Conservation (phyloP, 2,329 filamentous ascomycete genomes). For the Fusarium buharicum region DNA sequence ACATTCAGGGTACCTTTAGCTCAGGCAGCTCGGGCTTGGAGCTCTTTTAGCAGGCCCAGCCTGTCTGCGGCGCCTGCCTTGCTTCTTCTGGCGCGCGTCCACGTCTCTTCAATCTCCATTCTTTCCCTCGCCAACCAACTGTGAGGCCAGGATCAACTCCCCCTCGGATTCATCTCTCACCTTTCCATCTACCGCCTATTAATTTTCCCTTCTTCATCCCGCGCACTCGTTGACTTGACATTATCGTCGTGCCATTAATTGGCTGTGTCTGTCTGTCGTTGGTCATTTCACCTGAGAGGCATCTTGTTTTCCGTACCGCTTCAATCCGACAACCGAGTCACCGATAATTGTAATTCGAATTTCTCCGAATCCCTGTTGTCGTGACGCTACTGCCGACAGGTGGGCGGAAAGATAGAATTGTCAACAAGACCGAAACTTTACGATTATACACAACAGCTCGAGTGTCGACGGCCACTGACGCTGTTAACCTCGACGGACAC, state of each 20-base stretch:
- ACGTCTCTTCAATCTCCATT: conserved; percentile 38
- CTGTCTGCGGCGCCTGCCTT: conserved; percentile 27
- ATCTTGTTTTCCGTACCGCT: conserved; percentile 26
- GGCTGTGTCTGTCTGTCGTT: conserved; percentile 24
- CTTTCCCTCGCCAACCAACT: conserved; percentile 42
- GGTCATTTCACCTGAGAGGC: conserved; percentile 10
- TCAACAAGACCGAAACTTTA: conserved; percentile 33
- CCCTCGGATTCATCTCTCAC: conserved; percentile 37
- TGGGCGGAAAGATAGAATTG: conserved; percentile 6
- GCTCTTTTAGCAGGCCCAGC: conserved; percentile 31
- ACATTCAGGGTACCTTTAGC: conserved; percentile 17
- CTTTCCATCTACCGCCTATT: conserved; percentile 28
- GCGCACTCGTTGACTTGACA: conserved; percentile 19
- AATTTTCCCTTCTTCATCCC: conserved; percentile 35
- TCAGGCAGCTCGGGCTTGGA: conserved; percentile 23
- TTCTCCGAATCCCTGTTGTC: conserved; percentile 27
- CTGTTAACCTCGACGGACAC: conserved; percentile 19
- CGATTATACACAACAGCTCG: conserved; percentile 25
- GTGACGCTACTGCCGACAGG: conserved; percentile 44
- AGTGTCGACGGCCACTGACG: conserved; percentile 17
- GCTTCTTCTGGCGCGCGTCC: conserved; percentile 41
- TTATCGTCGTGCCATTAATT: conserved; percentile 31
- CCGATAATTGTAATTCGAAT: conserved; percentile 42
- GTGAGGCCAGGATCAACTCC: conserved; percentile 33
- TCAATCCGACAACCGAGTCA: conserved; percentile 27